Evolutionary conservation across 1,139 yeast genomes (phyloP), one percentile per base, ranked within the genome.

Genomic region (Pichia sp.): DNA sequence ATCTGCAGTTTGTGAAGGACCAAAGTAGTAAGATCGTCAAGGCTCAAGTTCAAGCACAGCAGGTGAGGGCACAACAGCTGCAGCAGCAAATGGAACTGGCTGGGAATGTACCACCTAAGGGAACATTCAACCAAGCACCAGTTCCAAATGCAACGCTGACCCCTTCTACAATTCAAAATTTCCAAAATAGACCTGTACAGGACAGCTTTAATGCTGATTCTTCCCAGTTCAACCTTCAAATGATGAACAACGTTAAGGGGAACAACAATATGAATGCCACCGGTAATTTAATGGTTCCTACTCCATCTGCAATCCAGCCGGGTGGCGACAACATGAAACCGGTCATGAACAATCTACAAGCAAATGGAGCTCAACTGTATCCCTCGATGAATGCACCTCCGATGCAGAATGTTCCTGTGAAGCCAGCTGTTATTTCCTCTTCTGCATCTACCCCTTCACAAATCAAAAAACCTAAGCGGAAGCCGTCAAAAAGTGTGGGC

Each of bases 1-100:
- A 86, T 66, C 84, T 87, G 70, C 83, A 82, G 56, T 86, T 81
- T 69, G 90, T 89, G 56, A 82, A 82, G 59, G 82, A 79, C 43
- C 81, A 78, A 42, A 64, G 63, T 52, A 53, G 61, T 34, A 65
- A 66, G 49, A 74, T 62, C 46, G 58, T 71, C 31, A 72, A 75
- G 58, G 69, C 73, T 41, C 76, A 71, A 52, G 68, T 49, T n/a
- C 60, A 58, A 51, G 57, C 54, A 30, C 60, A 56, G 31, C 58
- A 49, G 29, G 59, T 60, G 30, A 61, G 61, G 42, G 65, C 62
- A 44, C 68, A 61, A 47, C 63, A 57, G 16, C 60, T 61, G 42
- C 67, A 64, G 51, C 57, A 49, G 29, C 60, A 52, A 34, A 53
- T 46, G 40, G 53, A 42, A 15, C 49, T 4, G n/a, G 8, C 49